Conservation (phyloP, 169 alveolate species). For the Babesia divergens region DNA sequence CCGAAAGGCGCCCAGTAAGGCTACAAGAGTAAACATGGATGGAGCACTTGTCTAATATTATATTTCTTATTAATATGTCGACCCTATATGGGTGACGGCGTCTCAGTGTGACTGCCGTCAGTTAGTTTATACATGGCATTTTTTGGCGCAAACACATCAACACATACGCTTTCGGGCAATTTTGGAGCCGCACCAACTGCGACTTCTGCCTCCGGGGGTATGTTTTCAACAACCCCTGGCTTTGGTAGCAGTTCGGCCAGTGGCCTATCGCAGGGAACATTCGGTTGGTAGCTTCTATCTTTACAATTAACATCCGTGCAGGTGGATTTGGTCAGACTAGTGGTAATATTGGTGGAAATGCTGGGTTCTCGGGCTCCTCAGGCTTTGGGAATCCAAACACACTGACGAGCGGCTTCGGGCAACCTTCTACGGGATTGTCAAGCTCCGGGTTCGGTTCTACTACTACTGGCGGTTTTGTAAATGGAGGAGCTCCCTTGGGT, state of each 20-base stretch:
- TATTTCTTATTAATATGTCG: background rate
- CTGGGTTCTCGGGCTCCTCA: background rate
- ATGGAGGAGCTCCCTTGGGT: background rate
- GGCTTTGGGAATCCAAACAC: background rate
- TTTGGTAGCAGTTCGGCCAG: background rate
- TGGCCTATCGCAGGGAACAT: background rate
- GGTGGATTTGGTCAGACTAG: conserved; percentile 7
- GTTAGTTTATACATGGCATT: conserved; percentile 2
- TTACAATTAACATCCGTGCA: background rate
- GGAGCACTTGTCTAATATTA: conserved; percentile 17
- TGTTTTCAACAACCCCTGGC: background rate
- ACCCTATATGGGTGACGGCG: background rate
- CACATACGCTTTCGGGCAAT: background rate
- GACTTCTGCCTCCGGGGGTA: background rate
- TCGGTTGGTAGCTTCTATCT: background rate
- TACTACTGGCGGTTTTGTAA: background rate
- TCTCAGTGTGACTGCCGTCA: background rate
- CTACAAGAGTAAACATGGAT: conserved; percentile 55
- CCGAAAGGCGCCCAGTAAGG: conserved; percentile 48
- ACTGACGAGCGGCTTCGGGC: background rate
- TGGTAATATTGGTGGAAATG: background rate
- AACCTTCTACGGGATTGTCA: background rate
- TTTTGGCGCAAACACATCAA: conserved; percentile 4
- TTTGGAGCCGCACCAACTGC: background rate
- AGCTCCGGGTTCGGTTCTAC: conserved; percentile 2